Percentiles rank a stretch among this genome's conserved stretches.
These are phyloP conservation scores for Penicillium digitatum DNA, from an alignment of 2,329 filamentous ascomycete species.

Conservation along the genomic window DNA sequence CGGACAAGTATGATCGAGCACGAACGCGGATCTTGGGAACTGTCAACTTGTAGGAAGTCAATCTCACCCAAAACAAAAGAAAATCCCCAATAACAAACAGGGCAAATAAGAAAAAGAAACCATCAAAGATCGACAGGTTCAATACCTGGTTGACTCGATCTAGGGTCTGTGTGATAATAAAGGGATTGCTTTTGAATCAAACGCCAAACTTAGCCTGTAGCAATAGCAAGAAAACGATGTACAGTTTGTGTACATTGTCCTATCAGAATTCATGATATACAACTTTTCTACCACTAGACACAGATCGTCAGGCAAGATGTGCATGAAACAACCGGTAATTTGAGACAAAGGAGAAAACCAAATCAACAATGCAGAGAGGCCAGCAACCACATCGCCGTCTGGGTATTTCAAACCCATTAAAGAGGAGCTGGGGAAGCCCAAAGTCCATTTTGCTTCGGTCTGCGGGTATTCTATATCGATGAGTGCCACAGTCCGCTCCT, in stretches of 20 bases:
- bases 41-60: slow-evolving; percentile 29
- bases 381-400: slow-evolving; percentile 3
- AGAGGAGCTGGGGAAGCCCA: slow-evolving; percentile 6
- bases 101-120: not conserved
- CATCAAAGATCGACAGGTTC: not conserved
- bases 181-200: not conserved
- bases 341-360: not conserved
- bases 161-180: not conserved
- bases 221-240: not conserved
- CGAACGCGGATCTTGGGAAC: slow-evolving; percentile 42
- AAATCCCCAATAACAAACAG: not conserved
- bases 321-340: not conserved
- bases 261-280: not conserved
- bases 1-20: slow-evolving; percentile 32
- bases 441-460: not conserved
- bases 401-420: slow-evolving; percentile 14
- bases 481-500: not conserved
- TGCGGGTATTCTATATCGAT: not conserved
- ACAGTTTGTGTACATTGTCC: not conserved
- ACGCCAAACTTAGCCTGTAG: not conserved
- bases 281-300: not conserved
- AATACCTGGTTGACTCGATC: not conserved
- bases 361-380: not conserved
- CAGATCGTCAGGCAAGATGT: not conserved
- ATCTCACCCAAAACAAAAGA: not conserved